These are phyloP conservation scores for Atkinsonella texensis DNA, from an alignment of 2,329 filamentous ascomycete genomes.

Conservation along the genomic window DNA sequence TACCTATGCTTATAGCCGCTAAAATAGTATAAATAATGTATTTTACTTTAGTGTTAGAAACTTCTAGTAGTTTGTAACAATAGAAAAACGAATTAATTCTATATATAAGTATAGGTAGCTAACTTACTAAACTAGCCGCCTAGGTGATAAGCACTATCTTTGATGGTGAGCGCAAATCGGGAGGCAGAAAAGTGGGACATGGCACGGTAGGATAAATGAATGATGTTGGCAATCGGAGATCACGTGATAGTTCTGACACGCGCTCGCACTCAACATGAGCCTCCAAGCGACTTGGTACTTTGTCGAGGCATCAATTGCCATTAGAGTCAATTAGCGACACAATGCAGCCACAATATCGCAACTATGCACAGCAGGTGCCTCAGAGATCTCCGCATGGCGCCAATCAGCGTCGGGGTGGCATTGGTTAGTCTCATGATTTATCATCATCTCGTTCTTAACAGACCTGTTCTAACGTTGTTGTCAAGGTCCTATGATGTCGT, in stretches of 20 bases:
- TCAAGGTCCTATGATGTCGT: conserved; percentile 44
- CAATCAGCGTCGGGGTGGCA: conserved; percentile 39
- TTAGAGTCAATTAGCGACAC: conserved; percentile 9
- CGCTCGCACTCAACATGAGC: not conserved
- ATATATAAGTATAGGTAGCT: no score
- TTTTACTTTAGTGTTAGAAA: no score
- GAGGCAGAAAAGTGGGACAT: no score
- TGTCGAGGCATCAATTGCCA: not conserved
- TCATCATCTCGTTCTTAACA: not conserved
- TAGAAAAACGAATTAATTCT: no score
- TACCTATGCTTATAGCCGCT: no score
- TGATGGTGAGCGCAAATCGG: no score
- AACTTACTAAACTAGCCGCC: no score
- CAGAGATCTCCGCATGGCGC: conserved; percentile 36
- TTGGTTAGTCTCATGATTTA: conserved; percentile 28
- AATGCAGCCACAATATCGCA: conserved; percentile 43
- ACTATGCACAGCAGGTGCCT: conserved; percentile 37
- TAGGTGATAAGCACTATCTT: no score
- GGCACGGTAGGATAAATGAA: no score
- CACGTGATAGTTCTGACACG: not conserved
- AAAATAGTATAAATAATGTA: no score
- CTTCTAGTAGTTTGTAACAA: no score
- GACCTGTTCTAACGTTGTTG: conserved; percentile 8
- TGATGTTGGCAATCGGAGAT: not conserved
- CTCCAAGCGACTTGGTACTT: no score